Conservation (phyloP, 225 moss, liverwort and hornwort species). For the Marchantia paleacea region DNA sequence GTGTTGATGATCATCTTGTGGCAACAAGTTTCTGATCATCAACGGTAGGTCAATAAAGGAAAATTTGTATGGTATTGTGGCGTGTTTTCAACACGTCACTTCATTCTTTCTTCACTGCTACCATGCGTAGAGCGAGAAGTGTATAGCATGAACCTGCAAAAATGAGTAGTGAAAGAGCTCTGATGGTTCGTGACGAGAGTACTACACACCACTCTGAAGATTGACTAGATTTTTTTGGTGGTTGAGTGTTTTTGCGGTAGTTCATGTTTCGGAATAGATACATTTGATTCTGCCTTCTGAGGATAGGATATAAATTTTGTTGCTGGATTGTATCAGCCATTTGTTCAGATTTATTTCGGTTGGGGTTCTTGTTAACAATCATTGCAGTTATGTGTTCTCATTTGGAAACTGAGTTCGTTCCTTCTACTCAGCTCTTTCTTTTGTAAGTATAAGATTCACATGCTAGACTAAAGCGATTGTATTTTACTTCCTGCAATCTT, state of each 20-base stretch:
- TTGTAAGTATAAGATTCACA: too few species aligned
- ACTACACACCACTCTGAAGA: neutral
- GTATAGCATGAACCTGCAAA: neutral
- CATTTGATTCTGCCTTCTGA: too few species aligned
- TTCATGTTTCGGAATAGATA: neutral
- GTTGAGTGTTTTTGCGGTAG: neutral
- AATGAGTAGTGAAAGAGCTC: neutral
- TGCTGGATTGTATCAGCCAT: too few species aligned
- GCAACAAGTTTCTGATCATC: neutral
- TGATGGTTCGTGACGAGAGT: neutral
- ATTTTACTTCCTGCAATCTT: too few species aligned
- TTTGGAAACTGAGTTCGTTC: too few species aligned
- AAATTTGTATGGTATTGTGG: neutral
- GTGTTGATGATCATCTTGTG: neutral
- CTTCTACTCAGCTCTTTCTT: too few species aligned
- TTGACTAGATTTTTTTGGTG: neutral
- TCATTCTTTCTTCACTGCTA: neutral
- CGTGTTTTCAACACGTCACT: slow-evolving; percentile 1
- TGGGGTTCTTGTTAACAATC: too few species aligned
- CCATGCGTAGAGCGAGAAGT: neutral
- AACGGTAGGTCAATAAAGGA: neutral
- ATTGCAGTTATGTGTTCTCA: too few species aligned
- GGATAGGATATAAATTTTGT: too few species aligned
- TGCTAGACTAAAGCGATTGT: too few species aligned
- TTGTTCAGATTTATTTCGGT: too few species aligned